Percentiles rank a stretch among this genome's conserved stretches.
Conservation (phyloP, 148 eudicot genomes). For the Pouteria glomerata region DNA sequence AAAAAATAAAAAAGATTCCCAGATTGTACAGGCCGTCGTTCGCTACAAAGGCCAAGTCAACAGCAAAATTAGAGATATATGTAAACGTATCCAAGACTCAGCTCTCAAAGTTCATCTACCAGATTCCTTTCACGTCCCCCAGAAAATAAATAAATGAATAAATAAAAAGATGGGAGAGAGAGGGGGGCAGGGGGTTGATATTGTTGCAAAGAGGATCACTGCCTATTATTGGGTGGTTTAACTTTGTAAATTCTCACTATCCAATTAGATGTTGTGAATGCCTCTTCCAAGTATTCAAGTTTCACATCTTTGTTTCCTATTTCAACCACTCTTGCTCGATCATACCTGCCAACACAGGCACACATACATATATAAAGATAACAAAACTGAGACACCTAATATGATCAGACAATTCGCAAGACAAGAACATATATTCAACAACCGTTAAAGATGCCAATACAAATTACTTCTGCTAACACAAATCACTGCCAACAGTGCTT, state of each 20-base stretch:
- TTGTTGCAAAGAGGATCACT: conserved; percentile 30
- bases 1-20: not conserved
- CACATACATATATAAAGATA: too few relatives aligned
- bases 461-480: too few relatives aligned
- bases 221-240: conserved; percentile 90
- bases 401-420: too few relatives aligned
- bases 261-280: conserved; percentile 97
- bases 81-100: too few relatives aligned
- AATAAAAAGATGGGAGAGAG: too few relatives aligned
- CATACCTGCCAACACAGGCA: conserved; percentile 68
- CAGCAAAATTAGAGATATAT: conserved; percentile 2
- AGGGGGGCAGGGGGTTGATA: too few relatives aligned
- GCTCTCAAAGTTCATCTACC: not conserved
- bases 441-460: too few relatives aligned
- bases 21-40: conserved; percentile 5
- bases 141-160: too few relatives aligned
- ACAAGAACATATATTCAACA: too few relatives aligned
- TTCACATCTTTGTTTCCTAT: conserved; percentile 96
- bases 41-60: conserved; percentile 12
- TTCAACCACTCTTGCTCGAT: conserved; percentile 98
- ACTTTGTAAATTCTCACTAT: conserved; percentile 96
- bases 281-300: conserved; percentile 91
- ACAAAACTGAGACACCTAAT: too few relatives aligned
- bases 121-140: not conserved
- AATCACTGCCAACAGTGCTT: too few relatives aligned